These are phyloP conservation scores for Galerina sulciceps DNA, from an alignment of 768 basidiomycete species.

Conservation along the genomic window DNA sequence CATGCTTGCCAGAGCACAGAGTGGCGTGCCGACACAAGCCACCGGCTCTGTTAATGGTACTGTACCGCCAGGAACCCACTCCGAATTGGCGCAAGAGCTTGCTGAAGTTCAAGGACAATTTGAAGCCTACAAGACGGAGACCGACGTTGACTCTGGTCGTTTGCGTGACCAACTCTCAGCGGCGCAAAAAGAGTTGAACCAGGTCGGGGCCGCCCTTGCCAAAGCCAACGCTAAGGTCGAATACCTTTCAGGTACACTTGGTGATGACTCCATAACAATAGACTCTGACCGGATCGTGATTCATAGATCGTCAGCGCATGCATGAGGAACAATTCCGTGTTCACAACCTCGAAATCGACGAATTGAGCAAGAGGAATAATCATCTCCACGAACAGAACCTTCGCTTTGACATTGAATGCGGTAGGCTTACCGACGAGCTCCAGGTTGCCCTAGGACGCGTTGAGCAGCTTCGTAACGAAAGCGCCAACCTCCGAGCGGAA, in stretches of 20 bases:
- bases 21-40: conserved; percentile 17
- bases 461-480: conserved; percentile 85
- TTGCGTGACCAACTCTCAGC: conserved; percentile 70
- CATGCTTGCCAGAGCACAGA: conserved; percentile 66
- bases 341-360: conserved; percentile 68
- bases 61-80: conserved; percentile 11
- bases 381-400: conserved; percentile 76
- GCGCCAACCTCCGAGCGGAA: conserved; percentile 88
- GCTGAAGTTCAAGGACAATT: conserved; percentile 79
- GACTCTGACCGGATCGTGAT: conserved; percentile 8
- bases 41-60: conserved; percentile 22
- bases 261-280: background rate
- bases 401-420: conserved; percentile 75
- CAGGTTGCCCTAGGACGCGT: conserved; percentile 58
- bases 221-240: conserved; percentile 86
- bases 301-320: conserved; percentile 70
- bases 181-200: conserved; percentile 71
- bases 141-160: conserved; percentile 73
- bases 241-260: conserved; percentile 67
- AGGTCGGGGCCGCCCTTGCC: conserved; percentile 69
- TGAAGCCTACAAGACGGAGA: conserved; percentile 79
- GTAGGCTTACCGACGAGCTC: conserved; percentile 70
- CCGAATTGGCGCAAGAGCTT: conserved; percentile 61
- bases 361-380: conserved; percentile 68
- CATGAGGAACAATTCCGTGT: conserved; percentile 69